Evolutionary conservation across 768 basidiomycete genomes (phyloP).

Genomic region (Exidia glandulosa): DNA sequence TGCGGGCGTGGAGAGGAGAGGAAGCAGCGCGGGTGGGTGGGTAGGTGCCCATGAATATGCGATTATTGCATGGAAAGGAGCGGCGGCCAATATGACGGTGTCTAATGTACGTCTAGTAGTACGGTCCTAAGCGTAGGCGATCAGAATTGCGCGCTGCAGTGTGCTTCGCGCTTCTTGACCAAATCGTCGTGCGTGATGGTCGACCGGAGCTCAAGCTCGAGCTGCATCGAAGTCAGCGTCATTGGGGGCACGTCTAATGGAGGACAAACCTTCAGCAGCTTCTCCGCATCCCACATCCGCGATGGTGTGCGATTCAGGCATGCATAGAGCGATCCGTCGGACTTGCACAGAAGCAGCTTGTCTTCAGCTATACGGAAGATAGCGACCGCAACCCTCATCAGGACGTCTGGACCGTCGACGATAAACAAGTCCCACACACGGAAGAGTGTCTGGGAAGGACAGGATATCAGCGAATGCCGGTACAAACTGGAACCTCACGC

Average conservation of each 20-base stretch:
- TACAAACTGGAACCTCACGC: slow-evolving; percentile 10
- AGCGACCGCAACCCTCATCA: slow-evolving; percentile 82
- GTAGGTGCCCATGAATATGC: no score
- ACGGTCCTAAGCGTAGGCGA: no score
- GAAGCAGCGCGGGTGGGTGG: no score
- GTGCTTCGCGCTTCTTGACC: slow-evolving; percentile 39
- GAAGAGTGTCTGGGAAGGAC: slow-evolving; percentile 62
- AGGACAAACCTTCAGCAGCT: slow-evolving; percentile 65
- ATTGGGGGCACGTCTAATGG: neutral
- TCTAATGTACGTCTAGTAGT: no score
- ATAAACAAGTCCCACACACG: slow-evolving; percentile 95
- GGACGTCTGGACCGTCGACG: slow-evolving; percentile 82
- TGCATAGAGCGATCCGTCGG: slow-evolving; percentile 81
- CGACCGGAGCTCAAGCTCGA: slow-evolving; percentile 46
- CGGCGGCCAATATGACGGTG: no score
- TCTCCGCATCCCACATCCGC: slow-evolving; percentile 88
- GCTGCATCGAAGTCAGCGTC: slow-evolving; percentile 21
- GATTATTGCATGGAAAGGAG: no score
- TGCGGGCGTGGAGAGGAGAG: no score
- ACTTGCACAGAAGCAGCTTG: slow-evolving; percentile 75
- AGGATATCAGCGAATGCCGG: neutral
- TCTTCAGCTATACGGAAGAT: slow-evolving; percentile 76
- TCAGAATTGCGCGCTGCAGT: slow-evolving; percentile 18
- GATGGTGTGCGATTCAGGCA: slow-evolving; percentile 83
- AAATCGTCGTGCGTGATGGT: slow-evolving; percentile 45